A percentile compares a stretch with the other conserved stretches of the same genome.
phyloP scores from a whole-genome alignment of 2,329 filamentous ascomycete genomes.

The Exophiala sp. region DNA sequence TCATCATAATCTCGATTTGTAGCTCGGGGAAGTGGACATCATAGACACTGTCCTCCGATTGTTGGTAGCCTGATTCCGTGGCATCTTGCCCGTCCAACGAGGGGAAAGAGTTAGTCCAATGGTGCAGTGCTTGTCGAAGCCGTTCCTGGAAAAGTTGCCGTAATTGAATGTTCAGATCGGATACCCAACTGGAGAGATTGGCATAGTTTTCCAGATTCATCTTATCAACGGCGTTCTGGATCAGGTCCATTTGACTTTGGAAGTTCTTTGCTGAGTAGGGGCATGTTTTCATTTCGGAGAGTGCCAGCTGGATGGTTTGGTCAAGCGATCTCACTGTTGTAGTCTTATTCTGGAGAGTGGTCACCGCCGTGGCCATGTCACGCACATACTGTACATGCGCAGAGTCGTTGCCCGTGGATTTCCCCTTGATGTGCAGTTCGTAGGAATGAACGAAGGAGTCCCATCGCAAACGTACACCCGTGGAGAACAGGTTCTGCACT shows the following conservation, averaged over 20 bases:
- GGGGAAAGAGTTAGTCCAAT: conserved; percentile 84
- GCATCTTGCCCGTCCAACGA: conserved; percentile 37
- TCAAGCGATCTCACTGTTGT: conserved; percentile 71
- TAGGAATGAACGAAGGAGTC: conserved; percentile 97
- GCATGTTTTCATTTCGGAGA: conserved; percentile 77
- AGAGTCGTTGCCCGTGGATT: conserved; percentile 61
- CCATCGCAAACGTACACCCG: conserved; percentile 88
- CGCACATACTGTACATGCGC: conserved; percentile 96
- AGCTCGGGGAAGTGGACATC: conserved; percentile 47
- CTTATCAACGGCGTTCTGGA: conserved; percentile 91
- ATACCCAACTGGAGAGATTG: conserved; percentile 86
- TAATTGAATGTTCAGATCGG: conserved; percentile 77
- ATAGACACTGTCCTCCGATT: conserved; percentile 28
- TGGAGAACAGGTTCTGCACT: conserved; percentile 72
- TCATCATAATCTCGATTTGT: conserved; percentile 91
- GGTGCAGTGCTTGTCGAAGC: conserved; percentile 72
- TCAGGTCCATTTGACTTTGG: conserved; percentile 69
- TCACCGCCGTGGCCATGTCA: conserved; percentile 82
- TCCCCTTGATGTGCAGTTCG: conserved; percentile 72
- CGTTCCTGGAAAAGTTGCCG: conserved; percentile 73
- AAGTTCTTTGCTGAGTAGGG: conserved; percentile 76
- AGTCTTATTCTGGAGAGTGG: conserved; percentile 82
- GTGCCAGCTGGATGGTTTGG: conserved; percentile 70
- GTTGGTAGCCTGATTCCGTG: conserved; percentile 26
- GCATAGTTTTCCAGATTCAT: conserved; percentile 94